Evolutionary conservation across 1,284 basidiomycete species (phyloP).

Genomic region (Leccinum griseonigrum): DNA sequence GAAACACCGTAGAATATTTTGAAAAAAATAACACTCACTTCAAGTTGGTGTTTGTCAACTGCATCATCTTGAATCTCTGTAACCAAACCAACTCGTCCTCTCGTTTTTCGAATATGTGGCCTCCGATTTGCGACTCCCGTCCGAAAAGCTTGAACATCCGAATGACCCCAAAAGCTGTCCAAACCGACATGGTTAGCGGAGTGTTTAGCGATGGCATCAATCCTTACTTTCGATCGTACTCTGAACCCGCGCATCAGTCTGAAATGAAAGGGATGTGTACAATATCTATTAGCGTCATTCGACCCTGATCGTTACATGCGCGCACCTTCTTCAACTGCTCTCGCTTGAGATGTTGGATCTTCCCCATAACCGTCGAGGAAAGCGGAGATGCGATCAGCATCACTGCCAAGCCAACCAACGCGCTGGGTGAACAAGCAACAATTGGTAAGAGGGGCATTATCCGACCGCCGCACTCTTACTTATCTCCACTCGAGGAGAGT

Average conservation of each 20-base stretch:
- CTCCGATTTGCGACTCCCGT: background rate
- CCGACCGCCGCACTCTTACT: background rate
- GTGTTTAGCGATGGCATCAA: background rate
- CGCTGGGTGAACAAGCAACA: background rate
- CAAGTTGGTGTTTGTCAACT: background rate
- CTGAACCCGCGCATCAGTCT: background rate
- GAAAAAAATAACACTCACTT: background rate
- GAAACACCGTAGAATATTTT: background rate
- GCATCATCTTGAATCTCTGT: background rate
- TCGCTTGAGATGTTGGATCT: background rate
- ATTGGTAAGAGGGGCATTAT: background rate
- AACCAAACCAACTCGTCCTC: conserved; percentile 1
- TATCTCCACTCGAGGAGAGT: background rate
- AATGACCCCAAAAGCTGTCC: background rate
- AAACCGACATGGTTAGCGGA: background rate
- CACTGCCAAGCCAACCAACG: background rate
- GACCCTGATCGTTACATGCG: background rate
- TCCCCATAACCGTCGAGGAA: background rate
- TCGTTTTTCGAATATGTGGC: background rate
- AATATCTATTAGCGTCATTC: background rate
- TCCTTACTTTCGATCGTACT: background rate
- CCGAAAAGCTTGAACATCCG: conserved; percentile 3
- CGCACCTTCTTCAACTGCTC: background rate
- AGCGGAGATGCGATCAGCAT: background rate
- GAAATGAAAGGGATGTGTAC: background rate